A percentile compares a stretch with the other conserved stretches of the same genome.
Conservation (phyloP, 2,329 filamentous ascomycete genomes). For the Aureobasidium sp. region DNA sequence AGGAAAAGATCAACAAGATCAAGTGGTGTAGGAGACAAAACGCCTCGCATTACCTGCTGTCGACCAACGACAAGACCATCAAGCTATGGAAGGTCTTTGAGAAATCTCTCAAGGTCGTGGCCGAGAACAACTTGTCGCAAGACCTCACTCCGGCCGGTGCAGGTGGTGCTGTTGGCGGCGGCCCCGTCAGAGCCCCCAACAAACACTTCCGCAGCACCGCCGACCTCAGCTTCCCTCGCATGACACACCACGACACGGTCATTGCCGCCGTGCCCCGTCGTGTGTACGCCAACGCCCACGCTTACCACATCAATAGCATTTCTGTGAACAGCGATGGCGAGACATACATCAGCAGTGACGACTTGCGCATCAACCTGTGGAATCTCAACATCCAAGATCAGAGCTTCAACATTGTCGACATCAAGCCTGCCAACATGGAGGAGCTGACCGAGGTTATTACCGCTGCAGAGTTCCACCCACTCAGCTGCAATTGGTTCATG, state of each 20-base stretch:
- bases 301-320: slow-evolving; percentile 99
- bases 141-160: slow-evolving; percentile 74
- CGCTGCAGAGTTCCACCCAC: slow-evolving; percentile 91
- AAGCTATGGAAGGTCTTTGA: slow-evolving; percentile 99
- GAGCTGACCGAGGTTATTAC: slow-evolving; percentile 98
- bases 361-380: slow-evolving; percentile 96
- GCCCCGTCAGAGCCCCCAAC: slow-evolving; percentile 64
- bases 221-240: slow-evolving; percentile 84
- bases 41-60: slow-evolving; percentile 93
- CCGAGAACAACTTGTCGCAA: slow-evolving; percentile 95
- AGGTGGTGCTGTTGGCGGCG: slow-evolving; percentile 59
- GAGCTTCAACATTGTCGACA: slow-evolving; percentile 99
- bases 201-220: slow-evolving; percentile 69
- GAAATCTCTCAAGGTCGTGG: slow-evolving; percentile 97
- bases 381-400: slow-evolving; percentile 99
- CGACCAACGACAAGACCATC: slow-evolving; percentile 99
- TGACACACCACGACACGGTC: slow-evolving; percentile 97
- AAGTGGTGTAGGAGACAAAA: slow-evolving; percentile 99
- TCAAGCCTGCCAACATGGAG: slow-evolving; percentile 99
- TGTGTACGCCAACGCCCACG: slow-evolving; percentile 96
- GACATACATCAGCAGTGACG: slow-evolving; percentile 98
- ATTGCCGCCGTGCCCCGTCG: slow-evolving; percentile 91
- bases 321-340: slow-evolving; percentile 99
- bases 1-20: slow-evolving; percentile 99
- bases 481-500: slow-evolving; percentile 99